Base-by-base conservation (phyloP, 805 yeast genomes). In the Starmerella vaccinii region DNA sequence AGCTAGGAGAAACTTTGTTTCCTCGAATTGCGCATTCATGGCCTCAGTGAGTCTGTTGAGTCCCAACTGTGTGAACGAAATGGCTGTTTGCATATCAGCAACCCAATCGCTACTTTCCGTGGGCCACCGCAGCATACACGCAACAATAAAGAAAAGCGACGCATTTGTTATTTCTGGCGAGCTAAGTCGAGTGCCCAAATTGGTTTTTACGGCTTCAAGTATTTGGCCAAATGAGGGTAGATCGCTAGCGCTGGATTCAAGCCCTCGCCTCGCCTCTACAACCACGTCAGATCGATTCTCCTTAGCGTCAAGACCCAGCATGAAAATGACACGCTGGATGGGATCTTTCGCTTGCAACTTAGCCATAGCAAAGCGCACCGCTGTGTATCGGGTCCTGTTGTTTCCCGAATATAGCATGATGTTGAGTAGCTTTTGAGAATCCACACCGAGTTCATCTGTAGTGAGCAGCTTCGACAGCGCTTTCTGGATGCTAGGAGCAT, bases 201-300 rank as follows among this genome's bases (percentile, higher is more conserved):
- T 58, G 13, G 42, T 30, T 9, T 43, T 35, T n/a, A 52, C 50
- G 8, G 67, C 66, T 0, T 56, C 49, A 0, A 66, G 44, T 35
- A 77, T 50, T 1, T 66, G 66, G 1, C 59, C 49, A 55, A 84
- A 82, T 0, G 62, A 50, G 0, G 95, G 95, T 54, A 86, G 81
- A 16, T 59, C 57, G 0, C 96, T 42, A 1, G 30, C 12, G 6
- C 5, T 6, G 8, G 46, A 29, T 9, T 40, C 80, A 26, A 90
- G 67, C 0, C 97, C 97, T 55, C 77, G 78, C 5, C 63, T 65
- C 0, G 95, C 82, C 63, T 87, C 96, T 59, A 87, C 95, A 2
- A 81, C 69, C 0, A 85, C 78, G 57, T 86, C 95, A 2, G 84
- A 72, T 50, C 81, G 72, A 57, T 84, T 84, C 1, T 63, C 34